These are phyloP conservation scores for Diutina siamensis DNA, from an alignment of 1,139 yeast genomes.

Conservation along the genomic window DNA sequence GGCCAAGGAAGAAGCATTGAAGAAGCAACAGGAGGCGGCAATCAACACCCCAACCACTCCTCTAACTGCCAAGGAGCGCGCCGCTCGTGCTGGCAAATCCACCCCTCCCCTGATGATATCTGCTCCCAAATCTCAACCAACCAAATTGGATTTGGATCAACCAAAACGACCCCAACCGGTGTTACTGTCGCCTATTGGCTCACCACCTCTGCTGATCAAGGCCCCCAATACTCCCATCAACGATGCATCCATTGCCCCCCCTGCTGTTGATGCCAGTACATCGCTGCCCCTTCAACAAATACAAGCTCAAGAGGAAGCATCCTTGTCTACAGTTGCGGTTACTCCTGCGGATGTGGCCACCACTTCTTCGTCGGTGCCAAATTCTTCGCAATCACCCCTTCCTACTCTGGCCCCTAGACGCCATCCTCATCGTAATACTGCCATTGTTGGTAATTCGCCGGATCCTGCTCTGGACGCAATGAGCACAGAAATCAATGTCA, in stretches of 20 bases:
- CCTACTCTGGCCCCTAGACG: not conserved
- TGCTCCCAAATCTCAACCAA: not conserved
- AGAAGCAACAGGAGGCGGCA: slow-evolving; percentile 12
- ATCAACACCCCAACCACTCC: not conserved
- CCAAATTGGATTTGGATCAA: too few relatives aligned
- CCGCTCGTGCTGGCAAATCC: too few relatives aligned
- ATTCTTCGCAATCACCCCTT: too few relatives aligned
- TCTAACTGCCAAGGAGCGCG: not conserved
- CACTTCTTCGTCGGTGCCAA: slow-evolving; percentile 11
- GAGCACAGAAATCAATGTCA: not conserved
- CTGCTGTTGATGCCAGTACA: not conserved
- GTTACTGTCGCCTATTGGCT: too few relatives aligned
- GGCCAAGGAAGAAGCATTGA: slow-evolving; percentile 40
- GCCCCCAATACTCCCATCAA: not conserved
- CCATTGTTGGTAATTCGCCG: slow-evolving; percentile 2
- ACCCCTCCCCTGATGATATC: not conserved
- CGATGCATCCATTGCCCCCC: not conserved
- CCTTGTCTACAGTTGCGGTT: not conserved
- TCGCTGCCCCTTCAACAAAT: slow-evolving; percentile 1
- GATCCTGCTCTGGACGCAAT: not conserved
- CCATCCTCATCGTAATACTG: not conserved
- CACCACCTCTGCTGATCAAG: not conserved
- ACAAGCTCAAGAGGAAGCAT: slow-evolving; percentile 1
- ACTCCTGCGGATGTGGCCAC: slow-evolving; percentile 8
- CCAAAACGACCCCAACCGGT: too few relatives aligned